These are phyloP conservation scores for Sporothrix brasiliensis DNA, from an alignment of 2,329 filamentous ascomycete species.

Conservation along the genomic window DNA sequence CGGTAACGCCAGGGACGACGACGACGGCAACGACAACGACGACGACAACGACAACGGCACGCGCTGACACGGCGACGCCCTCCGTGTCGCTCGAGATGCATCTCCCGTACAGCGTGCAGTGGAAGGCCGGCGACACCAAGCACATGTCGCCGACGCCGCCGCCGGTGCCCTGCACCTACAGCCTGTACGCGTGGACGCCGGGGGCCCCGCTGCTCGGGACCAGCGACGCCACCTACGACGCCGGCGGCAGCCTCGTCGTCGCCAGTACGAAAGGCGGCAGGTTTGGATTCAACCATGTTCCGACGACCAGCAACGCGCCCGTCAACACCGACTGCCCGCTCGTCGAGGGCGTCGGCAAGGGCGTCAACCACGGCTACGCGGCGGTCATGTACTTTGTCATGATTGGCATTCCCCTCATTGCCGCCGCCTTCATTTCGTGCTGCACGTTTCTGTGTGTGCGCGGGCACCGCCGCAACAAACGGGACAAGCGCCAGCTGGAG, in stretches of 20 bases:
- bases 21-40: background rate
- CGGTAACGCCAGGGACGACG: background rate
- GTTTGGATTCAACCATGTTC: background rate
- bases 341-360: constrained; percentile 8
- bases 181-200: background rate
- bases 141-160: background rate
- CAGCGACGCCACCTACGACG: background rate
- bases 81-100: background rate
- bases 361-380: background rate
- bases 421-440: background rate
- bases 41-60: no score
- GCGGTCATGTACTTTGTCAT: background rate
- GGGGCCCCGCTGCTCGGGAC: background rate
- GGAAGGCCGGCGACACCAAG: background rate
- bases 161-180: background rate
- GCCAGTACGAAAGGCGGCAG: background rate
- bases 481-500: background rate
- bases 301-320: constrained; percentile 3
- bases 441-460: background rate
- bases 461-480: background rate
- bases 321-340: constrained; percentile 11
- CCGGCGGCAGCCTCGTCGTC: background rate
- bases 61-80: background rate
- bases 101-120: constrained; percentile 7
- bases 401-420: background rate